Base-by-base conservation (phyloP, 305 asterid genomes). In the Petunia hybrid region DNA sequence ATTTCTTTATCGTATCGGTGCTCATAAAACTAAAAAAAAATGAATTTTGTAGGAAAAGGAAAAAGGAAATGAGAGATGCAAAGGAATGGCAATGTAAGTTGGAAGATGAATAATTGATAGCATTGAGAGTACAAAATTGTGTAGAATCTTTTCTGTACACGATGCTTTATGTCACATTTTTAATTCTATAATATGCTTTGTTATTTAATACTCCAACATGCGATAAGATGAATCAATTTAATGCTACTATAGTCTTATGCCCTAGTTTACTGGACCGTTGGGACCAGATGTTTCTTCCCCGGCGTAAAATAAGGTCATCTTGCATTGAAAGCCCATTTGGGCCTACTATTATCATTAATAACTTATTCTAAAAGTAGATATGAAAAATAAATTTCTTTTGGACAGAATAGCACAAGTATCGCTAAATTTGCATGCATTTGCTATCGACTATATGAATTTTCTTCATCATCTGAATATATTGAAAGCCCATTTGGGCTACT, bases 11-110 rank as follows among this genome's bases (percentile, higher is more conserved):
- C 31, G 31, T 22, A 22, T 76, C 53, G 40, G 8, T 78, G 61
- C 13, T 42, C 70, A 77, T 38, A 77, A 77, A 61, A 60, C 31
- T 22, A 22, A 78, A 78, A 73, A 78, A 78, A 78, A 78, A 43
- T 42, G 42, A 43, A 1, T 63, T 78, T 63, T 78, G 10, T 10
- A 0, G 5, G 69, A 13, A 61, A 61, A 46, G 8, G 36, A 45
- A 16, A 77, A 75, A 38, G 53, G 53, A 59, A 40, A 51, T 6
- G 16, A 12, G 45, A 39, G 51, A 57, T 56, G 36, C 2, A 73
- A 22, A 62, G 80, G 36, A 73, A 73, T 42, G 43, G 78, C 35
- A 73, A 73, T 73, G 78, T 73, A 61, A 73, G 63, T 3, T 51
- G 63, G 60, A 73, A 73, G 35, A 51, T 51, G 31, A 55, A 12